phyloP scores from a whole-genome alignment of 176 grass and related monocot genomes.

The Ampelocalamus luodianensis region DNA sequence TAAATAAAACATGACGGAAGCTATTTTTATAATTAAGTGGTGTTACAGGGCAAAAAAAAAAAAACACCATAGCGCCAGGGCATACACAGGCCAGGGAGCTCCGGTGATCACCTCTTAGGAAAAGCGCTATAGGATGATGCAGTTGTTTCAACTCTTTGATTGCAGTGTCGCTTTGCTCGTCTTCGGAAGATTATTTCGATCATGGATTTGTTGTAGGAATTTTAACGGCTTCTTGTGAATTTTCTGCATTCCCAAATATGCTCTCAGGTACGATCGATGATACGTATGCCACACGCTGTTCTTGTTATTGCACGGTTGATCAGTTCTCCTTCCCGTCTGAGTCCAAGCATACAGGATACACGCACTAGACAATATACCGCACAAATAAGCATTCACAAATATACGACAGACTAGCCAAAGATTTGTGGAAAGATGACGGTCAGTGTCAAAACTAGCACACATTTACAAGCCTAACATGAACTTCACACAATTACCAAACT shows the following conservation, averaged over 20 bases:
- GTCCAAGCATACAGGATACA: background rate
- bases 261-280: background rate
- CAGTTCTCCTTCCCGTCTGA: background rate
- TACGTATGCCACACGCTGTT: background rate
- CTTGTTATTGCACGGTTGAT: background rate
- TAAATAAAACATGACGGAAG: too few species aligned
- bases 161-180: background rate
- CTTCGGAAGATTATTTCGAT: background rate
- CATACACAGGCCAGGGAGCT: too few species aligned
- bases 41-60: too few species aligned
- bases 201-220: background rate
- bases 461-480: constrained; percentile 22
- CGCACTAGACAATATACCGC: background rate
- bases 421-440: background rate
- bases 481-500: constrained; percentile 24
- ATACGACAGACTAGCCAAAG: background rate
- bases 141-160: too few species aligned
- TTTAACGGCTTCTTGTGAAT: background rate
- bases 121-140: too few species aligned
- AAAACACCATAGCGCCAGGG: too few species aligned
- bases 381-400: background rate
- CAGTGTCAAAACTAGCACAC: constrained; percentile 1
- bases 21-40: too few species aligned
- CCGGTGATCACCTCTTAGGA: too few species aligned
- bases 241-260: background rate